Base-by-base conservation (phyloP, 768 basidiomycete species). In the Asterophora lycoperdoides region DNA sequence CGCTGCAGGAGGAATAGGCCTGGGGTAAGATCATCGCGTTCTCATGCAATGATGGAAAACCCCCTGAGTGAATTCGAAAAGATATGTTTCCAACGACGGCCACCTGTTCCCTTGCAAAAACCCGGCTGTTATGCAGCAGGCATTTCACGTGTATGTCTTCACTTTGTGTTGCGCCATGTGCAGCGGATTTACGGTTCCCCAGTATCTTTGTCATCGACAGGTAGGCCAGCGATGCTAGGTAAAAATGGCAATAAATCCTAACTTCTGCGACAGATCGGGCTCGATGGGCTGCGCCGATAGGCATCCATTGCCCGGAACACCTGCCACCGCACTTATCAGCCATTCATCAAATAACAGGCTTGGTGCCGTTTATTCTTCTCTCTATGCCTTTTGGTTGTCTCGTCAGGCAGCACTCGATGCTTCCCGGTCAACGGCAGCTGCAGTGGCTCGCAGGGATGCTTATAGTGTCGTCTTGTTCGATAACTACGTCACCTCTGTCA, bases 321-420 rank as follows among this genome's bases (percentile, higher is more conserved):
- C 79, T 0, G 65, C 49, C 3, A 67, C 71, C 3, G 50, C 60
- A n/a, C 57, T 56, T 30, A 79, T 81, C 35, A 46, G 55, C 5
- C 59, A 57, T 10, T 53, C 45, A 0, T 63, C 66, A 34, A 60
- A 79, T 49, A 76, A 84, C 52, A 64, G 81, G 26, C 69, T 81
- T 14, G 81, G 81, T 0, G 80, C 82, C 0, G 83, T 82, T 0
- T 77, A 75, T 34, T 77, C 80, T 0, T 74, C 81, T 0, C 54
- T 83, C 8, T 59, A 79, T 45, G 65, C 67, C 13, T 84, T 84
- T 58, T 84, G 82, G 81, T 52, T 63, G 11, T 73, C 83, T 0
- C 72, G 81, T 3, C 66, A 71, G 9, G 62, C 69, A 11, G 72
- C 74, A 2, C 42, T 71, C 15, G 57, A 46, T 39, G 41, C 44